phyloP scores from a whole-genome alignment of 805 yeast species.

The Metschnikowia noctiluminum region DNA sequence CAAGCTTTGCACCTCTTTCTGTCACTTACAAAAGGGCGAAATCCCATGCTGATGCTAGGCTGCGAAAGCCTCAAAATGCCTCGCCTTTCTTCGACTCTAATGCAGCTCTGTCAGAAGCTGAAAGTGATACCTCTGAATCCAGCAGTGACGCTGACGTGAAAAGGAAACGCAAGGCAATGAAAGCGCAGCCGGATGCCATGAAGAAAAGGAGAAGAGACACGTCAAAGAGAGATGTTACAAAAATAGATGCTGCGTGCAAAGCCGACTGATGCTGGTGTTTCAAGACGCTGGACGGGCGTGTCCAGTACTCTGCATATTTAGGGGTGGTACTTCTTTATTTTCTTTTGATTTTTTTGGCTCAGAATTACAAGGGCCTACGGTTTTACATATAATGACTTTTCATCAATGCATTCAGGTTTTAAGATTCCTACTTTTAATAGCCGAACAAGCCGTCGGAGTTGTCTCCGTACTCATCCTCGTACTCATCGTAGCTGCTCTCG shows the following conservation, averaged over 20 bases:
- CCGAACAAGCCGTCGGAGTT: constrained; percentile 49
- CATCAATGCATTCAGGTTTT: constrained; percentile 10
- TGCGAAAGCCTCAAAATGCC: constrained; percentile 1
- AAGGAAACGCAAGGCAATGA: constrained; percentile 6
- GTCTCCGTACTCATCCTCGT: constrained; percentile 59
- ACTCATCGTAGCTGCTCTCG: constrained; percentile 33
- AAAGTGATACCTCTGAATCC: constrained; percentile 18
- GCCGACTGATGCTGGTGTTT: not conserved
- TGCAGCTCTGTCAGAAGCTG: constrained; percentile 19
- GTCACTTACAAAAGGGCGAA: constrained; percentile 26
- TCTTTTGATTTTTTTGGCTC: not conserved
- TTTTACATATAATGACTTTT: not conserved
- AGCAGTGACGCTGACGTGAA: constrained; percentile 12
- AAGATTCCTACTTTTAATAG: constrained; percentile 22
- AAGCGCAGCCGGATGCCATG: constrained; percentile 4
- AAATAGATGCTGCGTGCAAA: not conserved
- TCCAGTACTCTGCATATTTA: not conserved
- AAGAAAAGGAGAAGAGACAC: constrained; percentile 7
- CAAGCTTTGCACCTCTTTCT: constrained; percentile 38
- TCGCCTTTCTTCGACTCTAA: constrained; percentile 2
- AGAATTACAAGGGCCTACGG: not conserved
- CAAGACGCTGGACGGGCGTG: not conserved
- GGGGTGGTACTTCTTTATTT: not conserved
- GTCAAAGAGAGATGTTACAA: not conserved
- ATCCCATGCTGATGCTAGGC: constrained; percentile 8